Evolutionary conservation across 208 protist genomes (phyloP), one percentile per base, ranked within the genome.

Genomic region (Blechomonas ayalai): DNA sequence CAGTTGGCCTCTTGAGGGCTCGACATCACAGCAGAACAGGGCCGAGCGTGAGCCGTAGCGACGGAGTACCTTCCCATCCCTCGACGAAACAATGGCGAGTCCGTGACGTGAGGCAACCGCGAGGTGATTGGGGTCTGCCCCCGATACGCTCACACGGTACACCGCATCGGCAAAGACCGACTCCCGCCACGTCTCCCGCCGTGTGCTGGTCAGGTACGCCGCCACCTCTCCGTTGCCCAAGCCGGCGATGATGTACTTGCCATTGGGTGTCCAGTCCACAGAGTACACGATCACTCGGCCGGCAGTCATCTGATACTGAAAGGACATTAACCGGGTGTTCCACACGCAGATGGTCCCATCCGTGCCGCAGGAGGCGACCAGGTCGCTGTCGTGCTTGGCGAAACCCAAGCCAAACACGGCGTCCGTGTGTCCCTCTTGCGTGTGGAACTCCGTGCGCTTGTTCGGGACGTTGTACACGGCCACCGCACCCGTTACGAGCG

Each of bases 271-370:
- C 85, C 85, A 94, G 38, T 86, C 81, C 4, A 87, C 45, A 2
- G 64, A 65, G 61, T 81, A 66, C 19, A 90, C 78, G 54, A 78
- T 76, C n/a, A 87, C 79, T 31, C 52, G 43, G 15, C 83, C 80
- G 0, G 80, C 73, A 16, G 67, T 39, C 23, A 88, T 85, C 24
- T 7, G 19, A 23, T 68, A 52, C 31, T 67, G 54, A 24, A 81
- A 52, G 33, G 45, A 31, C 44, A 87, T 59, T 44, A 58, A 72
- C 20, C 62, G 62, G 45, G 81, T 54, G 38, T 88, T 87, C 82
- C 86, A 95, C 18, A 97, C 52, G n/a, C 74, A 69, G 26, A 96
- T 62, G n/a, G 47, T 73, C 9, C 85, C 86, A 52, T 97, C 90
- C 10, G 64, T 78, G 27, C 86, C 76, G 25, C 61, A 45, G 5